Conservation (phyloP, 495 filamentous ascomycete genomes). For the Neurospora hispaniola region DNA sequence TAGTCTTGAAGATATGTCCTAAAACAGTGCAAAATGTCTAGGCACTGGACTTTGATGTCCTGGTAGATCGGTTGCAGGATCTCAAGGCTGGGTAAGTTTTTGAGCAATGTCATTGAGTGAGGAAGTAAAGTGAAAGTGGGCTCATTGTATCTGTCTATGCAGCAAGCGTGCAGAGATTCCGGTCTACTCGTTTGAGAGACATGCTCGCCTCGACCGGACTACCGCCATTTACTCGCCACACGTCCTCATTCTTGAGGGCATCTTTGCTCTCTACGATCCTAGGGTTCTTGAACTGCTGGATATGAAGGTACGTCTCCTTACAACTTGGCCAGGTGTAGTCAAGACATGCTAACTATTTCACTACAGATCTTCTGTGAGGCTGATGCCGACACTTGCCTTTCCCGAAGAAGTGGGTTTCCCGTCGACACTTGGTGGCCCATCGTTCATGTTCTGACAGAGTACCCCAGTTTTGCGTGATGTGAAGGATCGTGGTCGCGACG, state of each 20-base stretch:
- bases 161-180: conserved; percentile 92
- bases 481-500: conserved; percentile 68
- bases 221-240: conserved; percentile 91
- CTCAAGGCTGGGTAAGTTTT: conserved; percentile 76
- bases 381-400: conserved; percentile 87
- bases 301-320: conserved; percentile 47
- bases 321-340: background rate
- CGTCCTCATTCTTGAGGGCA: conserved; percentile 90
- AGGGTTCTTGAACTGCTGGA: conserved; percentile 81
- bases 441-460: background rate
- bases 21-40: conserved; percentile 9
- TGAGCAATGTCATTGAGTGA: background rate
- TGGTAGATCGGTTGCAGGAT: conserved; percentile 71
- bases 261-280: conserved; percentile 84
- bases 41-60: conserved; percentile 86
- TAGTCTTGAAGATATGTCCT: background rate
- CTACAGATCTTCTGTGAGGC: conserved; percentile 88
- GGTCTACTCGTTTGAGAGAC: conserved; percentile 88
- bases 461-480: conserved; percentile 72
- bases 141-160: conserved; percentile 4
- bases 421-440: background rate
- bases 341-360: background rate
- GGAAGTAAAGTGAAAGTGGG: background rate
- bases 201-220: conserved; percentile 67
- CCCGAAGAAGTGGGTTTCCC: conserved; percentile 63